Base-by-base conservation (phyloP, 106 monocot genomes). In the Agapanthus africanus region DNA sequence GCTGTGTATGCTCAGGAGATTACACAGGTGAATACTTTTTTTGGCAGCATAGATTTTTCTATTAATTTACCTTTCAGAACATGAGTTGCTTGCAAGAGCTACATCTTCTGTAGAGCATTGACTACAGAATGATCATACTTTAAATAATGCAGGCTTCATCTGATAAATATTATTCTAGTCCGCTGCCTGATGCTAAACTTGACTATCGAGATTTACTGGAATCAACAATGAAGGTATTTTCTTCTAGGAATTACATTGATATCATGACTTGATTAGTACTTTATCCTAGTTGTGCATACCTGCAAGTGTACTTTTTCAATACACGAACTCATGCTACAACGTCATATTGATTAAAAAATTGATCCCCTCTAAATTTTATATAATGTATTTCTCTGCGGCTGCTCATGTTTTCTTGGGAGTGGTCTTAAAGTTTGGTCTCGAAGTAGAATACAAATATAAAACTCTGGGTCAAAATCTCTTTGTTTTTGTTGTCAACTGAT, bases 101-200 rank as follows among this genome's bases (percentile, higher is more conserved):
- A 3, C 6, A 65, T 39, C 4, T 40, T n/a, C n/a, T n/a, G n/a
- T n/a, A n/a, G n/a, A n/a, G n/a, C n/a, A n/a, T n/a, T n/a, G n/a
- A n/a, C n/a, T n/a, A n/a, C n/a, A n/a, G n/a, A 4, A 73, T 75
- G 57, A 57, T 27, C 46, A 39, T 61, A 73, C 40, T 25, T 80
- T 18, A 27, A 70, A 4, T 54, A n/a, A n/a, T 59, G 71, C 81
- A 95, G 95, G 88, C 68, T 56, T 73, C 83, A 40, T 44, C 27
- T 54, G 77, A 60, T 82, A 44, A 59, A 40, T 19, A 80, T 73
- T 70, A 47, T 61, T 80, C 76, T 8, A 81, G 76, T 32, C 78
- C 91, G 8, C 70, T 76, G 81, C 91, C 91, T 59, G 91, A 95
- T 79, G 82, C 68, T 26, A 79, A 76, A 74, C 76, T 91, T 36